Evolutionary conservation across 768 basidiomycete species (phyloP).

Genomic region (Podaxis sp.): DNA sequence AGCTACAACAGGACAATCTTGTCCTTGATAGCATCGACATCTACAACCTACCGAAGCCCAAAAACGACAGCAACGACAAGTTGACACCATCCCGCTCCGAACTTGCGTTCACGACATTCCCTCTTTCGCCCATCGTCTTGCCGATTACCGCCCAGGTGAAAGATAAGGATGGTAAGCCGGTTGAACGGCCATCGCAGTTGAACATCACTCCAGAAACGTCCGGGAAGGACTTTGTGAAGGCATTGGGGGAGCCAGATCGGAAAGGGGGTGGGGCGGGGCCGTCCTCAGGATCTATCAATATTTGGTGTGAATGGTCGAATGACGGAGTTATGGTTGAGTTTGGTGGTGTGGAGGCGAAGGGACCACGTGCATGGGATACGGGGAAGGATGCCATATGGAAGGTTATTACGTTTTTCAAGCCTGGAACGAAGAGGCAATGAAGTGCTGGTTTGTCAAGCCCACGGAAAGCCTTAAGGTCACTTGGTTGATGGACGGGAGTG

Average conservation of each 20-base stretch:
- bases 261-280: constrained; percentile 92
- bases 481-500: neutral
- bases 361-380: constrained; percentile 84
- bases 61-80: constrained; percentile 26
- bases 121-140: constrained; percentile 52
- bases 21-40: constrained; percentile 75
- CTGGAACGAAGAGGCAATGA: constrained; percentile 15
- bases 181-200: constrained; percentile 39
- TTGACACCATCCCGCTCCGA: constrained; percentile 45
- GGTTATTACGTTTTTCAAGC: constrained; percentile 62
- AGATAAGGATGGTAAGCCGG: constrained; percentile 36
- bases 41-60: constrained; percentile 59
- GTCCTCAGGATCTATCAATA: constrained; percentile 80
- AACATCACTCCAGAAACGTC: constrained; percentile 50
- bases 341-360: constrained; percentile 73
- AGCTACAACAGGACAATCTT: constrained; percentile 45
- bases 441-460: neutral
- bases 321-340: constrained; percentile 87
- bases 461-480: no score
- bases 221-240: constrained; percentile 75
- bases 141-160: constrained; percentile 31
- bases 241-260: constrained; percentile 81
- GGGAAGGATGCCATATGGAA: constrained; percentile 83
- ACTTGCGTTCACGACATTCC: constrained; percentile 56
- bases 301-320: constrained; percentile 91